Percentiles rank a stretch among this genome's conserved stretches.
phyloP scores from a whole-genome alignment of 2,329 filamentous ascomycete genomes.

The Byssoonygena ceratinophila region DNA sequence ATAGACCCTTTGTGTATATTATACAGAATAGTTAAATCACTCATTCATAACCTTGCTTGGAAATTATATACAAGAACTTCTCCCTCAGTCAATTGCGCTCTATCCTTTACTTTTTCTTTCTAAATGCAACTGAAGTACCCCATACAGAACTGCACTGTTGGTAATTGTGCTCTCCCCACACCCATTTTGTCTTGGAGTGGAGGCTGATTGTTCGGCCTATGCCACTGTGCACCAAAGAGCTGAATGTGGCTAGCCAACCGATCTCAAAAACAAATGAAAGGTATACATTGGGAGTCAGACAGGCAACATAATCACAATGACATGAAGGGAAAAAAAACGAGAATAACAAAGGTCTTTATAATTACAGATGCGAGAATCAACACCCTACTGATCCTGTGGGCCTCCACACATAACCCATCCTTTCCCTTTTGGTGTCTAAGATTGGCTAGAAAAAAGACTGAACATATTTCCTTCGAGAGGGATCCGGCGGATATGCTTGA shows the following conservation, averaged over 20 bases:
- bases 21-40: no score
- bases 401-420: neutral
- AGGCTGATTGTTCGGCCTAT: neutral
- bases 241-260: neutral
- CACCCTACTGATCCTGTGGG: neutral
- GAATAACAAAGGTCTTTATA: conserved; percentile 10
- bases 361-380: conserved; percentile 8
- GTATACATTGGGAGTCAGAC: conserved; percentile 7
- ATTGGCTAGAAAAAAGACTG: conserved; percentile 4
- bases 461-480: neutral
- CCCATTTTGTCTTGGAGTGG: neutral
- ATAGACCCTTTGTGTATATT: neutral
- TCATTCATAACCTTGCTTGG: no score
- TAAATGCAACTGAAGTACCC: neutral
- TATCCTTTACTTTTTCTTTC: neutral
- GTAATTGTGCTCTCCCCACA: neutral
- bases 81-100: neutral
- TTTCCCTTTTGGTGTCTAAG: conserved; percentile 9
- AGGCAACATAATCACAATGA: neutral
- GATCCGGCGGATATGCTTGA: neutral
- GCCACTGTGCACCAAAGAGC: neutral
- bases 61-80: neutral
- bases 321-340: conserved; percentile 4
- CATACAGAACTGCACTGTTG: neutral
- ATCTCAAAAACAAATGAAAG: conserved; percentile 7